phyloP scores from a whole-genome alignment of 2,329 filamentous ascomycete genomes.

The Cladophialophora exuberans region DNA sequence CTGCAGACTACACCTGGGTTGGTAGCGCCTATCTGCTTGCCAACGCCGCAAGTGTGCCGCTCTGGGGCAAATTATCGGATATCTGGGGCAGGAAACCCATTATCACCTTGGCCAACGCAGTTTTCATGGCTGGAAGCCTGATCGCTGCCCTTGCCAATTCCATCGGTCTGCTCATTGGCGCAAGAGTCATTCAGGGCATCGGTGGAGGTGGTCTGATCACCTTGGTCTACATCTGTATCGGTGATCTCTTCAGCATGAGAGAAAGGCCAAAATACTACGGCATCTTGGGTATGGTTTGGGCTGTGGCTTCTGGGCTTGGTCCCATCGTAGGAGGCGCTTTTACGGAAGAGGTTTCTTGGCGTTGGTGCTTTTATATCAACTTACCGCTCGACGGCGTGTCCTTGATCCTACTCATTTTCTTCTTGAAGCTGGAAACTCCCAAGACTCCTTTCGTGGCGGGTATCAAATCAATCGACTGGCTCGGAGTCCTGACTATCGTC shows the following conservation, averaged over 20 bases:
- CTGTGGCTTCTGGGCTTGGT: slow-evolving; percentile 62
- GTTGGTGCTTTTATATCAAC: slow-evolving; percentile 61
- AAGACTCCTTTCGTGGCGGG: slow-evolving; percentile 62
- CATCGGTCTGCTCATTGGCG: slow-evolving; percentile 65
- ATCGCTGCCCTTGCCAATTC: slow-evolving; percentile 62
- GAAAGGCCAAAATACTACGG: slow-evolving; percentile 64
- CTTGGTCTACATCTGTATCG: slow-evolving; percentile 66
- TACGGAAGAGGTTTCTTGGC: slow-evolving; percentile 43
- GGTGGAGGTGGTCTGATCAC: slow-evolving; percentile 66
- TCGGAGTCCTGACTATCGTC: slow-evolving; percentile 65
- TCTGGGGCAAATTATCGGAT: slow-evolving; percentile 67
- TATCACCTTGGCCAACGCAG: slow-evolving; percentile 60
- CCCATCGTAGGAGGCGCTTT: slow-evolving; percentile 50
- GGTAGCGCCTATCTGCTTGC: slow-evolving; percentile 51
- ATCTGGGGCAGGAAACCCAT: slow-evolving; percentile 69
- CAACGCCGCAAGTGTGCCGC: slow-evolving; percentile 54
- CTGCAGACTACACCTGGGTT: slow-evolving; percentile 53
- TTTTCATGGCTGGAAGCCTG: slow-evolving; percentile 66
- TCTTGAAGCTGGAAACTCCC: slow-evolving; percentile 64
- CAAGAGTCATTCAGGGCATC: slow-evolving; percentile 64
- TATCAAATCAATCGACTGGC: slow-evolving; percentile 65
- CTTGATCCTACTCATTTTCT: slow-evolving; percentile 61
- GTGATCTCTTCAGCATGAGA: slow-evolving; percentile 65
- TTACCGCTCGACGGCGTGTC: slow-evolving; percentile 64
- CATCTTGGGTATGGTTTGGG: slow-evolving; percentile 65